Conservation (phyloP, 805 yeast genomes). For the Metschnikowia santaceciliae region DNA sequence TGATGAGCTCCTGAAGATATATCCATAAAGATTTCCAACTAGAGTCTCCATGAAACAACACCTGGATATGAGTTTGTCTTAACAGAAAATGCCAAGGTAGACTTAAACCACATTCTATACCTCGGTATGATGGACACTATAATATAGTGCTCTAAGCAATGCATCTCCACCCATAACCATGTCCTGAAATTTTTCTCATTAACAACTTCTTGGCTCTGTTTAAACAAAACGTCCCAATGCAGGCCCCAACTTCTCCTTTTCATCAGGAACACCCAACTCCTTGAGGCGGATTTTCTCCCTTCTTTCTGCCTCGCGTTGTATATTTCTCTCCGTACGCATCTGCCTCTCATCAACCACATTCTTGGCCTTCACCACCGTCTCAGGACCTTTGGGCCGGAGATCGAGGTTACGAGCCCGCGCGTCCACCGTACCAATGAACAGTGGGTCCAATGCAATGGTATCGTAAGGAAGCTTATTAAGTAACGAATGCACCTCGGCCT, state of each 20-base stretch:
- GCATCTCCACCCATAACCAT: too few species aligned
- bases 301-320: conserved; percentile 67
- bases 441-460: conserved; percentile 88
- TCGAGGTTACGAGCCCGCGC: conserved; percentile 58
- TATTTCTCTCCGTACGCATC: conserved; percentile 67
- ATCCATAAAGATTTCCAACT: too few species aligned
- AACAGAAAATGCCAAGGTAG: too few species aligned
- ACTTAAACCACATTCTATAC: too few species aligned
- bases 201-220: not conserved
- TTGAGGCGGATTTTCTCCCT: conserved; percentile 41
- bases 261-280: conserved; percentile 19
- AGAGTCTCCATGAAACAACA: too few species aligned
- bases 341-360: conserved; percentile 86
- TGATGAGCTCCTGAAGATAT: too few species aligned
- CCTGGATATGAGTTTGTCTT: too few species aligned
- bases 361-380: not conserved
- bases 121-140: too few species aligned
- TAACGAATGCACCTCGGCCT: conserved; percentile 80
- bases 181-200: too few species aligned
- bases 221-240: conserved; percentile 19
- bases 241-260: conserved; percentile 18
- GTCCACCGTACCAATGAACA: conserved; percentile 79
- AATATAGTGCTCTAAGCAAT: too few species aligned
- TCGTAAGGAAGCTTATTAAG: conserved; percentile 89
- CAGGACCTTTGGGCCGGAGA: conserved; percentile 22